These are phyloP conservation scores for Kodamaea sp. DNA, from an alignment of 1,139 yeast genomes.

Conservation along the genomic window DNA sequence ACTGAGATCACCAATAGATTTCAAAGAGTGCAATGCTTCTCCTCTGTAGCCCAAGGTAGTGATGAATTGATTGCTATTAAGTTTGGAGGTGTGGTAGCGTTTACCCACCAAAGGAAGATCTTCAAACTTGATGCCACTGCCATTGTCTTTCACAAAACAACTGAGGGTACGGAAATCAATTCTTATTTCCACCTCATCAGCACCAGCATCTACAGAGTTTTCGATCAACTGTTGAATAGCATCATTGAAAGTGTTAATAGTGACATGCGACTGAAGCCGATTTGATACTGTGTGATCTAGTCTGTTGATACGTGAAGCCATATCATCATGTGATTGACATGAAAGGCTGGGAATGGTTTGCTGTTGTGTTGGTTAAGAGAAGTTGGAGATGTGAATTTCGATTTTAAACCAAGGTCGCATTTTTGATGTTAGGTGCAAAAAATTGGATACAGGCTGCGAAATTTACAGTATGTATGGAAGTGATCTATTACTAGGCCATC, in stretches of 20 bases:
- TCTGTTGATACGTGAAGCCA: background rate
- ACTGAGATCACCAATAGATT: conserved; percentile 32
- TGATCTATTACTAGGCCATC: background rate
- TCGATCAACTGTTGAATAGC: conserved; percentile 78
- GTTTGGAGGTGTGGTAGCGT: conserved; percentile 73
- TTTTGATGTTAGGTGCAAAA: too few species aligned
- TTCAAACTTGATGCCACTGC: conserved; percentile 62
- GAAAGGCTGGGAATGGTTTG: too few species aligned
- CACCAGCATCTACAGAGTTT: conserved; percentile 76
- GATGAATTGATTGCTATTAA: conserved; percentile 56
- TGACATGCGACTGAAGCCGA: conserved; percentile 5
- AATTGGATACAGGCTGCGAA: too few species aligned
- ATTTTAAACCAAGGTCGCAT: too few species aligned
- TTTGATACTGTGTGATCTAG: conserved; percentile 1
- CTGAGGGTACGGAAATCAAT: conserved; percentile 62
- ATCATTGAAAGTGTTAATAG: conserved; percentile 10
- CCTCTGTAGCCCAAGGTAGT: conserved; percentile 76
- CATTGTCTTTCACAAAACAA: conserved; percentile 73
- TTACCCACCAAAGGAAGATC: conserved; percentile 65
- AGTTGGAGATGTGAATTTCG: too few species aligned
- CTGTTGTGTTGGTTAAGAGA: too few species aligned
- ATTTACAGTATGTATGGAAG: too few species aligned
- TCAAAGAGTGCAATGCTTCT: conserved; percentile 71
- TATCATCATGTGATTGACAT: background rate
- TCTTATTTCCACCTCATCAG: conserved; percentile 60